These are phyloP conservation scores for Paraphysoderma sedebokerense DNA, from an alignment of 371 early-diverging fungal species.

Conservation along the genomic window DNA sequence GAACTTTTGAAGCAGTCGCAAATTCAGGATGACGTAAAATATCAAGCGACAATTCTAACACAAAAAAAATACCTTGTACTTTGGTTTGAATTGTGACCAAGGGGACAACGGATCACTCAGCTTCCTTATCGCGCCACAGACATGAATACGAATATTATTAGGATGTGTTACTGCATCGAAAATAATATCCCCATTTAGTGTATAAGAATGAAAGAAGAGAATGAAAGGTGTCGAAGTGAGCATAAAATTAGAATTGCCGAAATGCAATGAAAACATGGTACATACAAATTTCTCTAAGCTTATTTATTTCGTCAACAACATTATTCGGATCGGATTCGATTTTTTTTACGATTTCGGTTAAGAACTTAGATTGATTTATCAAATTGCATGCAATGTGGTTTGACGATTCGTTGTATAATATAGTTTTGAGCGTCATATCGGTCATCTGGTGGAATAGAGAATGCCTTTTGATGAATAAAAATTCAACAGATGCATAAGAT, in stretches of 20 bases:
- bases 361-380: slow-evolving; percentile 29
- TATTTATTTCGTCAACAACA: slow-evolving; percentile 27
- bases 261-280: not conserved
- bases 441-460: slow-evolving; percentile 24
- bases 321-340: slow-evolving; percentile 25
- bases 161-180: slow-evolving; percentile 25
- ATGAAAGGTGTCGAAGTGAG: not conserved
- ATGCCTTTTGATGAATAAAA: not conserved
- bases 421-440: slow-evolving; percentile 21
- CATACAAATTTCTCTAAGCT: slow-evolving; percentile 35
- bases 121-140: slow-evolving; percentile 34
- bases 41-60: not conserved
- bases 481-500: not conserved
- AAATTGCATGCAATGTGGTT: slow-evolving; percentile 26
- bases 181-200: not conserved
- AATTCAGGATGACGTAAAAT: not conserved
- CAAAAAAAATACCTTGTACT: slow-evolving; percentile 1
- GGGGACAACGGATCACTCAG: slow-evolving; percentile 23
- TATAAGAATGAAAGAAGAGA: not conserved
- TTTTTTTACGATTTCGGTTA: slow-evolving; percentile 27
- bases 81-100: slow-evolving; percentile 18
- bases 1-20: not conserved
- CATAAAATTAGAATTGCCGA: not conserved
- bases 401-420: slow-evolving; percentile 32
- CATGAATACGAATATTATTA: slow-evolving; percentile 37